Evolutionary conservation across 495 filamentous ascomycete genomes (phyloP).

Genomic region (Aspergillus coremiiformis): DNA sequence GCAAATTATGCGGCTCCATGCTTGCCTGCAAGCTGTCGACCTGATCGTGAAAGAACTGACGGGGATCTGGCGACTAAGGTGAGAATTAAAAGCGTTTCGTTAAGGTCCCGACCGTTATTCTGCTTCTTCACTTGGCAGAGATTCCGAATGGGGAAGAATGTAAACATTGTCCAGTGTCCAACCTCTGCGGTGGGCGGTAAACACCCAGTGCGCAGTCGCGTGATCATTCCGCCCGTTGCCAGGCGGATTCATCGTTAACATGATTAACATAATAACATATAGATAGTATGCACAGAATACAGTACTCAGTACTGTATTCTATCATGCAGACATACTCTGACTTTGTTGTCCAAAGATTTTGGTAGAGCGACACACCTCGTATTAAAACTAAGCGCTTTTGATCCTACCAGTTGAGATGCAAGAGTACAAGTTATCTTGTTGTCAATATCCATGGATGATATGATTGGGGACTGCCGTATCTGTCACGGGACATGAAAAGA

Average conservation of each 20-base stretch:
- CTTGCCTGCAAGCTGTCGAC: slow-evolving; percentile 24
- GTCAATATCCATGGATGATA: too few relatives aligned
- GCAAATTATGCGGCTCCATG: slow-evolving; percentile 75
- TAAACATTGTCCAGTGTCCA: slow-evolving; percentile 41
- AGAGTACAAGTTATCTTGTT: too few relatives aligned
- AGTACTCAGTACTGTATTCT: too few relatives aligned
- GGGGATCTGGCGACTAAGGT: background rate
- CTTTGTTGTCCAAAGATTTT: too few relatives aligned
- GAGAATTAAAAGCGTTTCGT: background rate
- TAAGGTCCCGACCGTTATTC: slow-evolving; percentile 4
- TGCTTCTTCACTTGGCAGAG: slow-evolving; percentile 3
- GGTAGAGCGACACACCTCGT: too few relatives aligned
- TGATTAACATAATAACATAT: too few relatives aligned
- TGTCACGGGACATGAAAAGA: too few relatives aligned
- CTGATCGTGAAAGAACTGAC: background rate
- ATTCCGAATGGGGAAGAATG: slow-evolving; percentile 38
- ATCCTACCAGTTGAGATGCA: too few relatives aligned
- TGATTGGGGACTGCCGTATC: too few relatives aligned
- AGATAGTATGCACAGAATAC: too few relatives aligned
- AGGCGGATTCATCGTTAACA: background rate
- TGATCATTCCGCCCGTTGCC: background rate
- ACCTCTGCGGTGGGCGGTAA: background rate
- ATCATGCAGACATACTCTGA: too few relatives aligned
- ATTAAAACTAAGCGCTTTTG: too few relatives aligned
- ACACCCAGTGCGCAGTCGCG: background rate